These are phyloP conservation scores for Pseudogymnoascus sp. DNA, from an alignment of 2,329 filamentous ascomycete genomes.

Conservation along the genomic window DNA sequence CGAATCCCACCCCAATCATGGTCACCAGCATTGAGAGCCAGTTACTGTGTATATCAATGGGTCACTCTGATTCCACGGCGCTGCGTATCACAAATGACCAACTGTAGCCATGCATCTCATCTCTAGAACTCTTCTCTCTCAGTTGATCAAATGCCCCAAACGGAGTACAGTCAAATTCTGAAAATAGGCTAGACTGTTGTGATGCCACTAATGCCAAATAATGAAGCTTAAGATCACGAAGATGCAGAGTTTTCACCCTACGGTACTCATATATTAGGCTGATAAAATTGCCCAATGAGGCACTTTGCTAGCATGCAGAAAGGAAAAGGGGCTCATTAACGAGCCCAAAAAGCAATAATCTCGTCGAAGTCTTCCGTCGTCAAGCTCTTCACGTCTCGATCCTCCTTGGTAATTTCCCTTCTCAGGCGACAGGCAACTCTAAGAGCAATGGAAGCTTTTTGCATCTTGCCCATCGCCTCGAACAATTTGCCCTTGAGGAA, in stretches of 20 bases:
- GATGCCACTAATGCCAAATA: too few relatives aligned
- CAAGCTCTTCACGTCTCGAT: slow-evolving; percentile 18
- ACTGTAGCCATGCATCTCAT: neutral
- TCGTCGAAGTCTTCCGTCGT: slow-evolving; percentile 19
- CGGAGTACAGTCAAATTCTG: too few relatives aligned
- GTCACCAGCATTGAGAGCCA: too few relatives aligned
- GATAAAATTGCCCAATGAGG: too few relatives aligned
- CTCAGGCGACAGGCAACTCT: slow-evolving; percentile 19
- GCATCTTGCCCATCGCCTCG: slow-evolving; percentile 14
- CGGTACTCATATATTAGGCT: too few relatives aligned
- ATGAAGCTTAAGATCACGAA: too few relatives aligned
- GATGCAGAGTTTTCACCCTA: too few relatives aligned
- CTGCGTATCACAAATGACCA: neutral
- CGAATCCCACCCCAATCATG: neutral
- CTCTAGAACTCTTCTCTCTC: neutral
- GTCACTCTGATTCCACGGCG: too few relatives aligned
- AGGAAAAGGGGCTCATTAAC: slow-evolving; percentile 10
- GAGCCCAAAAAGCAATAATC: slow-evolving; percentile 20
- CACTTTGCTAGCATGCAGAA: neutral
- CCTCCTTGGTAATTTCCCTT: slow-evolving; percentile 20
- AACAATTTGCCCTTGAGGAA: slow-evolving; percentile 21
- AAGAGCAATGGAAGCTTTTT: slow-evolving; percentile 19
- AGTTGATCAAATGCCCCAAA: neutral
- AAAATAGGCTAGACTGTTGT: too few relatives aligned
- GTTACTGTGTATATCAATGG: too few relatives aligned